These are phyloP conservation scores for Penicillium occitanis DNA, from an alignment of 2,329 filamentous ascomycete genomes.

Conservation along the genomic window DNA sequence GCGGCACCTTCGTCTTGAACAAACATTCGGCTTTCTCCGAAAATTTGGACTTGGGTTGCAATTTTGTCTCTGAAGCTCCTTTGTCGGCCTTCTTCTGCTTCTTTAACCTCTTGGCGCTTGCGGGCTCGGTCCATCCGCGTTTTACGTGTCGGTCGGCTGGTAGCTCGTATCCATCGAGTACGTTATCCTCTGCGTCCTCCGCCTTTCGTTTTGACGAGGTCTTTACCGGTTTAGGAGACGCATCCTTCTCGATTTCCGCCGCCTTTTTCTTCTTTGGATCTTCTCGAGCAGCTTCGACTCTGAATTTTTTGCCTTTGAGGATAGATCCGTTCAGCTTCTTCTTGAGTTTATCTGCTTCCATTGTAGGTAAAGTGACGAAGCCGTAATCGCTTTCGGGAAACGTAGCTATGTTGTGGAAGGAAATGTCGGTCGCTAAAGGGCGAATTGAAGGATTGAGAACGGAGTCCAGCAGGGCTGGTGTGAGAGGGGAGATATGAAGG, in stretches of 20 bases:
- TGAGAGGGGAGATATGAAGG: constrained; percentile 87
- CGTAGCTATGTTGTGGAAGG: constrained; percentile 81
- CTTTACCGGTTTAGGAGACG: constrained; percentile 5
- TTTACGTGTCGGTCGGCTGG: constrained; percentile 75
- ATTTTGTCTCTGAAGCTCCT: constrained; percentile 58
- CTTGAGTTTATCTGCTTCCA: constrained; percentile 85
- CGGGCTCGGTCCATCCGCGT: constrained; percentile 80
- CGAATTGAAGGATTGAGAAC: constrained; percentile 69
- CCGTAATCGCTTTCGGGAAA: constrained; percentile 91
- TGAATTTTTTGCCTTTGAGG: constrained; percentile 80
- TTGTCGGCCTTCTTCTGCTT: constrained; percentile 49
- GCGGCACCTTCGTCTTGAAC: constrained; percentile 77
- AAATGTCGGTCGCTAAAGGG: constrained; percentile 71
- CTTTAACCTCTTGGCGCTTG: constrained; percentile 46
- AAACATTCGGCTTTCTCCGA: constrained; percentile 78
- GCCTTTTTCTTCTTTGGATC: constrained; percentile 51
- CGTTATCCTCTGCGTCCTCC: constrained; percentile 55
- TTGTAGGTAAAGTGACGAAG: constrained; percentile 76
- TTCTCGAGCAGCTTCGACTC: constrained; percentile 76
- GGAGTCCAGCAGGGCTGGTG: constrained; percentile 67
- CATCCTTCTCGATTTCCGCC: constrained; percentile 28
- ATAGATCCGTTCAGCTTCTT: constrained; percentile 87
- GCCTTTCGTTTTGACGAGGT: constrained; percentile 40
- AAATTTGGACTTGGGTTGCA: constrained; percentile 70
- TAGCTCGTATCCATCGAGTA: constrained; percentile 69